Conservation (phyloP, 108 stramenopile species). For the Seminavis robusta region DNA sequence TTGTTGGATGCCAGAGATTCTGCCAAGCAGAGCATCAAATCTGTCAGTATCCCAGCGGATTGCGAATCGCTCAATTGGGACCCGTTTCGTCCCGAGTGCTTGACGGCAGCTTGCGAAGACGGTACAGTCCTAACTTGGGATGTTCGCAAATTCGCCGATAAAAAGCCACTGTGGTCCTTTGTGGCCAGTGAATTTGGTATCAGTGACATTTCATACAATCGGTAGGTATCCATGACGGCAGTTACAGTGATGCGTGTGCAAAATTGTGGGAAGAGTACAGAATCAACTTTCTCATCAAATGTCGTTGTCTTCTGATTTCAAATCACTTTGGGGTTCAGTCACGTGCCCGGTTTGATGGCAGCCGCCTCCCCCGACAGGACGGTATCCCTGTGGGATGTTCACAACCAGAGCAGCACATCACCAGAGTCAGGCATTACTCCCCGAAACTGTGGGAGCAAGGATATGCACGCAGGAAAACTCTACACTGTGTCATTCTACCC, state of each 20-base stretch:
- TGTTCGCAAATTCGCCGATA: constrained; percentile 81
- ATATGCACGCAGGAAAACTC: constrained; percentile 87
- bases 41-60: constrained; percentile 65
- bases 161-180: constrained; percentile 79
- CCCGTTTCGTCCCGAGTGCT: constrained; percentile 69
- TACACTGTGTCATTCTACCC: constrained; percentile 84
- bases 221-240: constrained; percentile 28
- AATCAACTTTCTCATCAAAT: neutral
- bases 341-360: constrained; percentile 86
- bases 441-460: constrained; percentile 66
- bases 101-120: constrained; percentile 89
- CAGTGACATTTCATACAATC: constrained; percentile 81
- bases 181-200: constrained; percentile 87
- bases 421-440: constrained; percentile 48
- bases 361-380: constrained; percentile 89
- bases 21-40: constrained; percentile 43
- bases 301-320: neutral
- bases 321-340: constrained; percentile 22
- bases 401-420: constrained; percentile 25
- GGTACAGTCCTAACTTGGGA: constrained; percentile 90
- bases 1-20: constrained; percentile 80
- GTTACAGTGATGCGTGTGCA: neutral
- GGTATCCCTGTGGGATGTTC: constrained; percentile 92
- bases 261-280: neutral
- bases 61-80: constrained; percentile 91